These are phyloP conservation scores for Mrakia frigida DNA, from an alignment of 768 basidiomycete genomes.

Conservation along the genomic window DNA sequence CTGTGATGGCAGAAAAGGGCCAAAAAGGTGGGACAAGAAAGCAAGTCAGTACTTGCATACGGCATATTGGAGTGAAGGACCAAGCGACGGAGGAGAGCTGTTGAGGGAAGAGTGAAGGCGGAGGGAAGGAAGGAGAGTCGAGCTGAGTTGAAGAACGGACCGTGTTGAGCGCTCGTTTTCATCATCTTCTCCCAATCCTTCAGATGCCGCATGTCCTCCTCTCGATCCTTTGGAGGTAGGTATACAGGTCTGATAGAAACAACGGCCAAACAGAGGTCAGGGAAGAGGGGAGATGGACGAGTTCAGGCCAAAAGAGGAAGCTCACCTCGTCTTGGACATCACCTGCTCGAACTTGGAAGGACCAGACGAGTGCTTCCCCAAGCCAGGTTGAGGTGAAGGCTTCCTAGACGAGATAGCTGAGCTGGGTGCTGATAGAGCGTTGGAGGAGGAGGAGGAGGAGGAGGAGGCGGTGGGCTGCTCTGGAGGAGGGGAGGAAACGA, in stretches of 20 bases:
- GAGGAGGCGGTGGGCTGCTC: neutral
- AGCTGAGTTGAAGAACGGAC: neutral
- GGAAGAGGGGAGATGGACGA: neutral
- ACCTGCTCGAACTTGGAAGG: constrained; percentile 19
- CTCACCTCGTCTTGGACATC: constrained; percentile 9
- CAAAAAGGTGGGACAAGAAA: neutral
- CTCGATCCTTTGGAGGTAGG: constrained; percentile 26
- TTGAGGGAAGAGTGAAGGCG: neutral
- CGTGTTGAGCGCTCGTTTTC: constrained; percentile 9
- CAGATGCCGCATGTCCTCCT: constrained; percentile 25
- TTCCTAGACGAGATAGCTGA: neutral
- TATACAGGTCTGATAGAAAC: constrained; percentile 1
- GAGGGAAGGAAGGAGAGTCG: neutral
- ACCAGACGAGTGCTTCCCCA: neutral
- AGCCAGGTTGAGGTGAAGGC: neutral
- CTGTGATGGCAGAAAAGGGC: neutral
- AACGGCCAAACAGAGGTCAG: neutral
- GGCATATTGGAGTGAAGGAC: no score
- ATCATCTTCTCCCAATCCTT: constrained; percentile 27
- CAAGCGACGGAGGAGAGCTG: neutral
- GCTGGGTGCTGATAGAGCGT: neutral
- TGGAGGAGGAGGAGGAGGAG: neutral
- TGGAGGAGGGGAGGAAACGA: neutral
- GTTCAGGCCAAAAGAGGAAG: neutral
- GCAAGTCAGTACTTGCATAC: no score